These are phyloP conservation scores for Corymbia calophylla DNA, from an alignment of 441 rosid genomes.

Conservation along the genomic window DNA sequence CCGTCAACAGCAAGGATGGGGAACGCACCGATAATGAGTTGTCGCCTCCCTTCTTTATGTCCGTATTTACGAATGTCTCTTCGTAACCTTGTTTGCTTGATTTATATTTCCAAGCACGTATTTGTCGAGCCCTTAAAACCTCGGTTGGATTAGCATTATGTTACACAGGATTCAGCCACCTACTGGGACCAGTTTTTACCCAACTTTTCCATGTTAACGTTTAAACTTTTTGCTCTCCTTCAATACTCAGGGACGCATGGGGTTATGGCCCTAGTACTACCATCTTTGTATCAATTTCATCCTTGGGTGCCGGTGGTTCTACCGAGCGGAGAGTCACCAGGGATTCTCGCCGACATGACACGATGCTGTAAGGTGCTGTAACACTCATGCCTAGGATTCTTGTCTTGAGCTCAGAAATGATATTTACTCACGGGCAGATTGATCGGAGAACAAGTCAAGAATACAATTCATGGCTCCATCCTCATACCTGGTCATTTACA, in stretches of 20 bases:
- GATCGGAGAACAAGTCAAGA: no score
- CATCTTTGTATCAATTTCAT: slow-evolving; percentile 91
- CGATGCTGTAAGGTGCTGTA: slow-evolving; percentile 68
- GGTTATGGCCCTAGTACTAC: slow-evolving; percentile 81
- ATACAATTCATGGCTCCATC: no score
- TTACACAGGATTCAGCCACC: slow-evolving; percentile 43
- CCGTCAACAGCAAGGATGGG: slow-evolving; percentile 31
- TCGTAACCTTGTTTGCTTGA: no score
- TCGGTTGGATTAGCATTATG: no score
- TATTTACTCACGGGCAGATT: no score
- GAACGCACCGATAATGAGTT: slow-evolving; percentile 32
- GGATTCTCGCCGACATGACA: slow-evolving; percentile 90
- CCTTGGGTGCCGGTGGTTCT: slow-evolving; percentile 90
- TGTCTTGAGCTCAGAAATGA: no score
- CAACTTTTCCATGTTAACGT: neutral
- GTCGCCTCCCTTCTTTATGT: slow-evolving; percentile 33
- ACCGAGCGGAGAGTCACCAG: slow-evolving; percentile 76
- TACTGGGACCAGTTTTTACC: slow-evolving; percentile 65
- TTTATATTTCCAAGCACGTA: no score
- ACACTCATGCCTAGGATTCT: neutral
- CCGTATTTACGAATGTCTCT: slow-evolving; percentile 15
- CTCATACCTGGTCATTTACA: no score
- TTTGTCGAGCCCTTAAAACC: neutral
- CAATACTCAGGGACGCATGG: slow-evolving; percentile 36
- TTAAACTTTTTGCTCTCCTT: neutral